These are phyloP conservation scores for Spencermartinsiella europaea DNA, from an alignment of 805 yeast species.

Conservation along the genomic window DNA sequence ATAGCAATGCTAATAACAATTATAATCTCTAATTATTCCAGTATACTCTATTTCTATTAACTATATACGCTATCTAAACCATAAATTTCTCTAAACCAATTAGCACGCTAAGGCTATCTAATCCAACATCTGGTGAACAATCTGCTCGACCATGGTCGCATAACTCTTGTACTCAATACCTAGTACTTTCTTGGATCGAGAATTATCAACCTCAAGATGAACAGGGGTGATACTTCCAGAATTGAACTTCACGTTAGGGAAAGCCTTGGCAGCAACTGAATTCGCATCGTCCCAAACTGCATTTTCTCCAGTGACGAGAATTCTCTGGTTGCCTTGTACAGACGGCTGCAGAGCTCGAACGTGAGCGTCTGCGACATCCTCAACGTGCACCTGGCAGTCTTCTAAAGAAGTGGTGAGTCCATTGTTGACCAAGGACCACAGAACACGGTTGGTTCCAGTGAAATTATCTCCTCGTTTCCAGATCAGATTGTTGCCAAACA, in stretches of 20 bases:
- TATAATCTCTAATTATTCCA: background rate
- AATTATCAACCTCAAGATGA: background rate
- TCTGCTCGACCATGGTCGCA: background rate
- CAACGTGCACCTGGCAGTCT: background rate
- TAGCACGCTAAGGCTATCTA: too few species aligned
- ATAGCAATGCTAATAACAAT: too few species aligned
- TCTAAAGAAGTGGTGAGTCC: background rate
- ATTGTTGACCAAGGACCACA: background rate
- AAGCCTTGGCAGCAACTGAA: background rate
- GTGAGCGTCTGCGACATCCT: background rate
- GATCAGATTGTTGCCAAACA: slow-evolving; percentile 21
- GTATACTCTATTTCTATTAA: background rate
- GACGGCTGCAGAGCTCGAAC: background rate
- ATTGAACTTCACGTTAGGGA: background rate
- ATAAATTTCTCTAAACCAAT: background rate
- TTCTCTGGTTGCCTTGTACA: background rate
- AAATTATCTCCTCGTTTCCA: background rate
- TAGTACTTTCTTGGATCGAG: background rate
- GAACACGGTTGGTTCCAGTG: background rate
- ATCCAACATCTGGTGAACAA: background rate
- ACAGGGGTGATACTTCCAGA: background rate
- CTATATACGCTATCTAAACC: background rate
- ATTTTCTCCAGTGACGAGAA: background rate
- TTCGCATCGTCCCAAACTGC: background rate
- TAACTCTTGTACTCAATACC: background rate